These are phyloP conservation scores for Bipolaris zeicola DNA, from an alignment of 2,329 filamentous ascomycete genomes.

Conservation along the genomic window DNA sequence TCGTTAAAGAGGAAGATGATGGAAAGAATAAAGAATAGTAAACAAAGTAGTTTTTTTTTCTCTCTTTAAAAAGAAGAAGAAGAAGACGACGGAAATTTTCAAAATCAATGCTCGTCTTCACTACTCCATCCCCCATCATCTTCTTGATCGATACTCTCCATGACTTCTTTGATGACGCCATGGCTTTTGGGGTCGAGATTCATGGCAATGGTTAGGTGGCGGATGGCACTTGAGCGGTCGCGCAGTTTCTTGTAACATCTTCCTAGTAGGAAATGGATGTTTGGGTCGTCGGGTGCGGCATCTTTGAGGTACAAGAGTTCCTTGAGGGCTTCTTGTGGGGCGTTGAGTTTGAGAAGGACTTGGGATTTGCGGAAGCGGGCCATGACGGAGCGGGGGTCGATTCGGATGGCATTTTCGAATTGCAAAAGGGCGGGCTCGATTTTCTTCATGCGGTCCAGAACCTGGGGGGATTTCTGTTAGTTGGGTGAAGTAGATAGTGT, in stretches of 20 bases:
- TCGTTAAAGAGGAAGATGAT: background rate
- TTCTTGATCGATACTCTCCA: conserved; percentile 86
- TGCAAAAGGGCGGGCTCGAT: conserved; percentile 77
- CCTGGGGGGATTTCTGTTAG: conserved; percentile 28
- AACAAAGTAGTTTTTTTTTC: too few species aligned
- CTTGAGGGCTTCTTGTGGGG: conserved; percentile 71
- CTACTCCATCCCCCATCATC: conserved; percentile 52
- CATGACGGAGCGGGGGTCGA: conserved; percentile 80
- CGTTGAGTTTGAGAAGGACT: conserved; percentile 76
- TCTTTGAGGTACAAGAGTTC: conserved; percentile 91
- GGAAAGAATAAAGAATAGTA: background rate
- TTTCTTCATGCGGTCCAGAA: conserved; percentile 84
- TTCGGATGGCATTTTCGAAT: conserved; percentile 79
- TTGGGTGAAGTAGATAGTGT: background rate
- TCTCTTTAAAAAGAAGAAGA: background rate
- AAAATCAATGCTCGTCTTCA: conserved; percentile 38
- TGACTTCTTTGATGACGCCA: conserved; percentile 93
- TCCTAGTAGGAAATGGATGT: conserved; percentile 92
- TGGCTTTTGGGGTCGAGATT: conserved; percentile 97
- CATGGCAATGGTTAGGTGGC: conserved; percentile 91
- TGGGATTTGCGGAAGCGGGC: conserved; percentile 93
- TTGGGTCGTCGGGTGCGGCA: conserved; percentile 90
- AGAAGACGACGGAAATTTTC: background rate
- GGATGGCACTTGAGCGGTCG: conserved; percentile 75
- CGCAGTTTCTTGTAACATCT: conserved; percentile 68